Evolutionary conservation across 2,329 filamentous ascomycete species (phyloP).

Genomic region (Xylariaceae sp.): DNA sequence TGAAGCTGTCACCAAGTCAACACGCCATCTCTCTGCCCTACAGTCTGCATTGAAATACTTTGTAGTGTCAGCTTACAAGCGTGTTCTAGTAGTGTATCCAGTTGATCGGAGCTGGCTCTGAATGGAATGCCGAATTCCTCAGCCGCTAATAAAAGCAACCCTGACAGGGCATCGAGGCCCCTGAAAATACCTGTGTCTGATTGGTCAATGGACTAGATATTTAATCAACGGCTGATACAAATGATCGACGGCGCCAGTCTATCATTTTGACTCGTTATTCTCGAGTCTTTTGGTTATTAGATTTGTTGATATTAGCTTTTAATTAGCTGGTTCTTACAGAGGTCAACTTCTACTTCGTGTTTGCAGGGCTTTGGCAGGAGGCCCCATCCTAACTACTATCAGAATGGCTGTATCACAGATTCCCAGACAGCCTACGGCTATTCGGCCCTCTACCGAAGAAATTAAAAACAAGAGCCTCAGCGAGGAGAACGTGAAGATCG

Average conservation of each 20-base stretch:
- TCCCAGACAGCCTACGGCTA: constrained; percentile 30
- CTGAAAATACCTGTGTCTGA: not conserved
- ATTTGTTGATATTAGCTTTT: constrained; percentile 4
- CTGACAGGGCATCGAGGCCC: constrained; percentile 8
- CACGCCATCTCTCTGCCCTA: not conserved
- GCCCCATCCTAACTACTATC: not conserved
- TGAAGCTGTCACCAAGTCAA: not conserved
- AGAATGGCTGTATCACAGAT: constrained; percentile 22
- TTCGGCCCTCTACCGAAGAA: constrained; percentile 45
- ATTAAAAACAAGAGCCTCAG: constrained; percentile 47
- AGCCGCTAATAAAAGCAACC: constrained; percentile 5
- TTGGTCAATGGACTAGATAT: constrained; percentile 7
- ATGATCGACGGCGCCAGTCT: constrained; percentile 2
- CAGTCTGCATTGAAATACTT: constrained; percentile 11
- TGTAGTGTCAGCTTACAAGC: constrained; percentile 22
- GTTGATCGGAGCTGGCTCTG: not conserved
- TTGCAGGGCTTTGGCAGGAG: not conserved
- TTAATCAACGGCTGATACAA: constrained; percentile 12
- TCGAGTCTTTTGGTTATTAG: constrained; percentile 15
- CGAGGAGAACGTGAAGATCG: constrained; percentile 60
- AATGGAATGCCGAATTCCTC: constrained; percentile 14
- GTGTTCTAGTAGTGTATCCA: not conserved
- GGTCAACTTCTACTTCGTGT: not conserved
- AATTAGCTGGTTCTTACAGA: not conserved
- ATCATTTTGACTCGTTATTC: constrained; percentile 11